Evolutionary conservation across 2,329 filamentous ascomycete genomes (phyloP), one percentile per base, ranked within the genome.

Genomic region (Lizonia empirigonia): DNA sequence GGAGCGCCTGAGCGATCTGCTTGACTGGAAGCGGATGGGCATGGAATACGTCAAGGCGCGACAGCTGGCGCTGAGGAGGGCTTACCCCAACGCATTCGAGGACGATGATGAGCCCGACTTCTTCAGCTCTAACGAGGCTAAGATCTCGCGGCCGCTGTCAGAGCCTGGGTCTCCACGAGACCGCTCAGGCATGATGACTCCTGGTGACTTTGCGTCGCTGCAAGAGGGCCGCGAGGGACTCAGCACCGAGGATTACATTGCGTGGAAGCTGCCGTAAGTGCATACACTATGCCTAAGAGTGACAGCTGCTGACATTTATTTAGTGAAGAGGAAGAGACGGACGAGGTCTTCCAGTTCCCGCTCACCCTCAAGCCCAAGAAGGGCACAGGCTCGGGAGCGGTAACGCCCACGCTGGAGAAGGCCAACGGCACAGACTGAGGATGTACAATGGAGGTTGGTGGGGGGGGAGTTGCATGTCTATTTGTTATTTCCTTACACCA

Each of bases 1-100:
- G 0, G 94, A 99, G 80, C 86, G 94, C 38, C 79, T 99, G 46
- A 96, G 91, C 68, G 94, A 99, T 72, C 80, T 99, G 53, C 82
- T 99, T 32, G 94, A 99, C 77, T 99, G 94, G 94, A 97, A 97
- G 83, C 85, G 94, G 40, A 99, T 99, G 94, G 94, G 94, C 18
- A 88, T 97, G 87, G 94, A 99, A 77, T 99, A 99, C 70, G 91
- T 97, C 77, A 99, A 97, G 80, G 94, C 94, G 26, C 85, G 94
- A 39, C 94, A 97, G 74, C 77, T 99, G 68, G 94, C 94, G 19
- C 80, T 99, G 58, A 83, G 94, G 66, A 85, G 94, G 74, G 94
- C 94, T 16, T 99, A 97, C 74, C 93, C 94, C 40, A 81, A 82
- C 44, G 93, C 91, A 3, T 99, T 96, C 72, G 82, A 84, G 36